These are phyloP conservation scores for Oryza glaberrima DNA, from an alignment of 176 grass and related monocot genomes.

Conservation along the genomic window DNA sequence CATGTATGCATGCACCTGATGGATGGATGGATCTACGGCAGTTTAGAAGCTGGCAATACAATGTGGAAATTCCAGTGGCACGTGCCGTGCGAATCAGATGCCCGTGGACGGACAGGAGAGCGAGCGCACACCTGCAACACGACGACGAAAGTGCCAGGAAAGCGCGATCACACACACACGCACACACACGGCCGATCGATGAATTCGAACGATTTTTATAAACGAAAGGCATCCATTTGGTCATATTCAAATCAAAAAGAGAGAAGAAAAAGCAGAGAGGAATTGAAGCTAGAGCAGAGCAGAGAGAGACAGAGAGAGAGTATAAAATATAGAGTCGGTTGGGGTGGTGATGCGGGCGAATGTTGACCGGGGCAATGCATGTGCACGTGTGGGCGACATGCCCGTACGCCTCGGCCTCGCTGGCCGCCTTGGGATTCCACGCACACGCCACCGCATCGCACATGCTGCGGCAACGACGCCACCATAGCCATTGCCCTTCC, in stretches of 20 bases:
- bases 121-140: not conserved
- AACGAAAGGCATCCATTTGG: not conserved
- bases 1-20: not conserved
- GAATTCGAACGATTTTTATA: not conserved
- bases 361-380: constrained; percentile 18
- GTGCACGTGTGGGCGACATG: constrained; percentile 47
- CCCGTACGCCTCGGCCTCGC: constrained; percentile 42
- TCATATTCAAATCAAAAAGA: not conserved
- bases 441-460: constrained; percentile 33
- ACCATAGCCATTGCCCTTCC: not conserved
- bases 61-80: not conserved
- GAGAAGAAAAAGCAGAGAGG: too few species aligned
- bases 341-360: not conserved
- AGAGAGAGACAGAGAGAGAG: not conserved
- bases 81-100: not conserved
- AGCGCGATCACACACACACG: not conserved
- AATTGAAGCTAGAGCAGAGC: too few species aligned
- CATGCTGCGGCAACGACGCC: not conserved
- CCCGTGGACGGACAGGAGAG: not conserved
- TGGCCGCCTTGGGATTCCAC: constrained; percentile 53
- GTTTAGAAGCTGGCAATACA: not conserved
- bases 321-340: not conserved
- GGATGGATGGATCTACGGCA: not conserved
- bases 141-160: not conserved
- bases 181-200: not conserved